Evolutionary conservation across 352 stramenopile species (phyloP).

Genomic region (Globisporangium splendens): DNA sequence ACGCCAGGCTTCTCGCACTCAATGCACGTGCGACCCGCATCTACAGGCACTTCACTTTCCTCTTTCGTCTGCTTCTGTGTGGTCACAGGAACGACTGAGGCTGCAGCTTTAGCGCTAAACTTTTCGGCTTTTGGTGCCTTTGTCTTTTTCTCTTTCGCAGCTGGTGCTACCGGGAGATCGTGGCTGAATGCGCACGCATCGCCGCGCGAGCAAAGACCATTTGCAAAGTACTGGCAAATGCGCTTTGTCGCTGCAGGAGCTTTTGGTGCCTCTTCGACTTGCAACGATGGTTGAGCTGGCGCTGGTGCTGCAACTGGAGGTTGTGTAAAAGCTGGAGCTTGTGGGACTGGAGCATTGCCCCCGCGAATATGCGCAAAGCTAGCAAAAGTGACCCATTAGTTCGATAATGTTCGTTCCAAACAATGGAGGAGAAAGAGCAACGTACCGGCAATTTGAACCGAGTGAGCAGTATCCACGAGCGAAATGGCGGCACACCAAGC

Average conservation of each 20-base stretch:
- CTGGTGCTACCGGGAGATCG: constrained; percentile 6
- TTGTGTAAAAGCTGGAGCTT: constrained; percentile 7
- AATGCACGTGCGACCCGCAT: constrained; percentile 40
- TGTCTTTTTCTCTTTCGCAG: constrained; percentile 9
- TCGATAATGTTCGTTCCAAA: background rate
- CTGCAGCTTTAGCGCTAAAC: constrained; percentile 11
- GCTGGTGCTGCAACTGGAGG: constrained; percentile 7
- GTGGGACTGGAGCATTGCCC: constrained; percentile 9
- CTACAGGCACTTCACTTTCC: background rate
- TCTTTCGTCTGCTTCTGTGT: background rate
- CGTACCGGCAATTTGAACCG: constrained; percentile 28
- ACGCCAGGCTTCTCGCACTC: constrained; percentile 52
- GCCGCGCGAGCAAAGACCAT: constrained; percentile 46
- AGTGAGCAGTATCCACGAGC: constrained; percentile 37
- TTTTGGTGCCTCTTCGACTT: background rate
- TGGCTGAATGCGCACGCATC: constrained; percentile 52
- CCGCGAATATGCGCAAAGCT: constrained; percentile 45
- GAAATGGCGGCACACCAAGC: constrained; percentile 52
- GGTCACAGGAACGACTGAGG: background rate
- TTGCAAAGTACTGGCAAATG: constrained; percentile 46
- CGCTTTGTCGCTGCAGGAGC: constrained; percentile 17
- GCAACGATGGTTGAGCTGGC: background rate
- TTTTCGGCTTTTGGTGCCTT: background rate
- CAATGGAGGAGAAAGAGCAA: background rate
- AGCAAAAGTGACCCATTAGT: background rate